phyloP scores from a whole-genome alignment of 2,329 filamentous ascomycete species.

The Immersiporthe knoxdaviesiana region DNA sequence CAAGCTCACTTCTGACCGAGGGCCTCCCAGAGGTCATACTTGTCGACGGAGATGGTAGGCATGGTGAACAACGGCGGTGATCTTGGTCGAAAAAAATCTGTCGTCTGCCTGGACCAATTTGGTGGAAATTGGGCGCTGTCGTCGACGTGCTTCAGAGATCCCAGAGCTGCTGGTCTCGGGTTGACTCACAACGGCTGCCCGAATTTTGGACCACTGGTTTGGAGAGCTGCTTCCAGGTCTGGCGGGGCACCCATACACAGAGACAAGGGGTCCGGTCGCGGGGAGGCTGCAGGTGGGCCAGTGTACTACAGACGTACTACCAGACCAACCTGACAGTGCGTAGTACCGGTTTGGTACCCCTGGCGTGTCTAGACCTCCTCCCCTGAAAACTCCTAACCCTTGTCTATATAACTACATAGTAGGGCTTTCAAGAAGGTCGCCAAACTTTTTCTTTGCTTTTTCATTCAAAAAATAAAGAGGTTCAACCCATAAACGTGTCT shows the following conservation, averaged over 20 bases:
- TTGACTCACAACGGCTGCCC: constrained; percentile 25
- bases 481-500: not conserved
- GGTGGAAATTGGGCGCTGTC: not conserved
- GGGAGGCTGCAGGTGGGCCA: constrained; percentile 14
- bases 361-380: not conserved
- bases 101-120: constrained; percentile 4
- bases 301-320: not conserved
- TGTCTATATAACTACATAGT: not conserved
- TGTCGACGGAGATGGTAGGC: constrained; percentile 97
- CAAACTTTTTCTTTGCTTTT: too few relatives aligned
- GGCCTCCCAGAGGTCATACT: constrained; percentile 91
- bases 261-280: constrained; percentile 9
- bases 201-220: constrained; percentile 23
- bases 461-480: too few relatives aligned
- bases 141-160: constrained; percentile 15
- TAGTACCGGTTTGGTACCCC: not conserved
- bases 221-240: constrained; percentile 7
- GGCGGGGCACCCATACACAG: constrained; percentile 13
- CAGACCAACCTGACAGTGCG: not conserved
- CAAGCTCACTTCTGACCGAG: constrained; percentile 77
- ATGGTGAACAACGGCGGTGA: constrained; percentile 54
- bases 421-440: not conserved
- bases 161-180: constrained; percentile 13
- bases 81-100: constrained; percentile 15
- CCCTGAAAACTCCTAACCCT: not conserved